A percentile compares a stretch with the other conserved stretches of the same genome.
These are phyloP conservation scores for Aspergillus aculeatus DNA, from an alignment of 2,329 filamentous ascomycete species.

Conservation along the genomic window DNA sequence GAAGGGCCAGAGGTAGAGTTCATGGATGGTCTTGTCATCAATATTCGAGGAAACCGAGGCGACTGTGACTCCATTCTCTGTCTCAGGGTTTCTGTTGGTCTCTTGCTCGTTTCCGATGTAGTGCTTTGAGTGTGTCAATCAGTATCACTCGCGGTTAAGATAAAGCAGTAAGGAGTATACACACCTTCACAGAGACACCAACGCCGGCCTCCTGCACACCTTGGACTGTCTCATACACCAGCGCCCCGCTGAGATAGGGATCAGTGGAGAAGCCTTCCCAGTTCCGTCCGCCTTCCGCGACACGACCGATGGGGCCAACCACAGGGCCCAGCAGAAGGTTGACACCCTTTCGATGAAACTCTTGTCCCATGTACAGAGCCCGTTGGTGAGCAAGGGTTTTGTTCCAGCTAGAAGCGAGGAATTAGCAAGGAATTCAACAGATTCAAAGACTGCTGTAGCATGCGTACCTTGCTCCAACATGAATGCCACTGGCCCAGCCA, in stretches of 20 bases:
- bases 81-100: conserved; percentile 63
- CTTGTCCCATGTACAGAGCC: conserved; percentile 70
- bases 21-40: conserved; percentile 64
- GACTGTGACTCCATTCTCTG: conserved; percentile 61
- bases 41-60: conserved; percentile 60
- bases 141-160: neutral
- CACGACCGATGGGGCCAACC: conserved; percentile 68
- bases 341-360: conserved; percentile 72
- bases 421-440: neutral
- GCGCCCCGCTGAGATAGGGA: conserved; percentile 70
- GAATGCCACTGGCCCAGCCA: conserved; percentile 24
- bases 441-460: too few species aligned
- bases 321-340: conserved; percentile 76
- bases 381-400: conserved; percentile 66
- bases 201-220: conserved; percentile 81
- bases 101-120: conserved; percentile 73
- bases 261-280: conserved; percentile 70
- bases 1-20: conserved; percentile 67
- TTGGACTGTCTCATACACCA: conserved; percentile 69
- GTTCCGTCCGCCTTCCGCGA: conserved; percentile 66
- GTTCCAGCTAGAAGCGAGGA: conserved; percentile 56
- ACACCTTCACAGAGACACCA: conserved; percentile 71
- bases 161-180: neutral
- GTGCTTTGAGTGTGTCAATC: conserved; percentile 46
- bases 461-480: conserved; percentile 27